Percentiles rank a stretch among this genome's conserved stretches.
phyloP scores from a whole-genome alignment of 257 asterid genomes.

The Salvia rosmarinus region DNA sequence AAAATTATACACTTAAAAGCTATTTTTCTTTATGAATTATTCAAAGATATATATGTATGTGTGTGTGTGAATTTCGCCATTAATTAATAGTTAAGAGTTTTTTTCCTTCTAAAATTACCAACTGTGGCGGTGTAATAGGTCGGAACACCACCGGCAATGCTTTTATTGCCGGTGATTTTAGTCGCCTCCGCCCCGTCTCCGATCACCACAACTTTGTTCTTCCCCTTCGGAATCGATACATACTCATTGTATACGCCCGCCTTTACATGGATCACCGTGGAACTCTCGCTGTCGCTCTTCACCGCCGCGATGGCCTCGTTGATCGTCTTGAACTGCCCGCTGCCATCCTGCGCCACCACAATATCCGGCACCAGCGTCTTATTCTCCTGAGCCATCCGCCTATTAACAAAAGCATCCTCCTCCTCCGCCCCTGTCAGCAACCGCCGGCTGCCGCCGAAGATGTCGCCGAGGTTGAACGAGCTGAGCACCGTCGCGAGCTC shows the following conservation, averaged over 20 bases:
- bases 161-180: conserved; percentile 48
- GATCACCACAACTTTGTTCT: conserved; percentile 42
- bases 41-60: too few relatives aligned
- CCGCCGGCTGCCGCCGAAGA: conserved; percentile 28
- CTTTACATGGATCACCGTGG: conserved; percentile 47
- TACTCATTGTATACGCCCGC: conserved; percentile 56
- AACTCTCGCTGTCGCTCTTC: conserved; percentile 23
- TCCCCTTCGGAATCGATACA: conserved; percentile 40
- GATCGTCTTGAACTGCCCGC: conserved; percentile 53
- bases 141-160: conserved; percentile 37
- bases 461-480: conserved; percentile 17
- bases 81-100: too few relatives aligned
- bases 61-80: too few relatives aligned
- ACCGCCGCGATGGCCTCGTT: conserved; percentile 47
- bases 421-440: neutral
- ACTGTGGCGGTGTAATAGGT: too few relatives aligned
- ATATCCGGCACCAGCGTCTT: conserved; percentile 34
- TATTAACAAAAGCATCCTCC: neutral
- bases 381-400: conserved; percentile 30
- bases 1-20: too few relatives aligned
- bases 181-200: conserved; percentile 67
- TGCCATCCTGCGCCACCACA: conserved; percentile 69
- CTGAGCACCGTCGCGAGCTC: conserved; percentile 37
- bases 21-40: too few relatives aligned
- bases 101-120: too few relatives aligned